A percentile compares a stretch with the other conserved stretches of the same genome.
Conservation (phyloP, 345 rosid species). For the Citrus sp. region DNA sequence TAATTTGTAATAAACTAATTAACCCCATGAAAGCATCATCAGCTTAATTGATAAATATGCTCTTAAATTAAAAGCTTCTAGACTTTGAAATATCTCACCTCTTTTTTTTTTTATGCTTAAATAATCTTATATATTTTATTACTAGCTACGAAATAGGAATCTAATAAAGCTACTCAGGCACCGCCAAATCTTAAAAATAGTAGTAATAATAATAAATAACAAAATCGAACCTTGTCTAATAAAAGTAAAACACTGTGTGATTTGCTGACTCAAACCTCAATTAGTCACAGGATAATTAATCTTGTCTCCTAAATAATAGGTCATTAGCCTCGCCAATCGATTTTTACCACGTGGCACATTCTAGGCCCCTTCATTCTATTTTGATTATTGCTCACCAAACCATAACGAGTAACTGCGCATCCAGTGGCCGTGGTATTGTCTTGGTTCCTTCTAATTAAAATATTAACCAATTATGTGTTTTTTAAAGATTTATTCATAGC, state of each 20-base stretch:
- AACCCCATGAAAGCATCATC: too few species aligned
- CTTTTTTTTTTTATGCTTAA: too few species aligned
- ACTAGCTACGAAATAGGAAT: too few species aligned
- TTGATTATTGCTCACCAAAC: slow-evolving; percentile 4
- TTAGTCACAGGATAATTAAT: background rate
- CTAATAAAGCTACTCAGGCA: too few species aligned
- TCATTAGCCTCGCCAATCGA: background rate
- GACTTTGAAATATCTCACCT: too few species aligned
- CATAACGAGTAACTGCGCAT: background rate
- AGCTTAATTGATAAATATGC: too few species aligned
- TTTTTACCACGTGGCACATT: background rate
- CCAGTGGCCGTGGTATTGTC: background rate
- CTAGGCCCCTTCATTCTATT: background rate
- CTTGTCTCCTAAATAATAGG: background rate
- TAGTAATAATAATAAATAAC: too few species aligned
- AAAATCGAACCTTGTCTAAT: background rate
- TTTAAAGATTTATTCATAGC: background rate
- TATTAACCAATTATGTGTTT: background rate
- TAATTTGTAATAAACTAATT: too few species aligned
- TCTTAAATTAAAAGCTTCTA: too few species aligned
- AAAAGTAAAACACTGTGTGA: background rate
- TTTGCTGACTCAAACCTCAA: background rate
- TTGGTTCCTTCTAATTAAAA: background rate
- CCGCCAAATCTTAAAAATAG: too few species aligned
- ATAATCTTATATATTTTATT: too few species aligned